A percentile compares a stretch with the other conserved stretches of the same genome.
Evolutionary conservation across 768 basidiomycete species (phyloP).

Genomic region (Phylloporus rhodoxanthus): DNA sequence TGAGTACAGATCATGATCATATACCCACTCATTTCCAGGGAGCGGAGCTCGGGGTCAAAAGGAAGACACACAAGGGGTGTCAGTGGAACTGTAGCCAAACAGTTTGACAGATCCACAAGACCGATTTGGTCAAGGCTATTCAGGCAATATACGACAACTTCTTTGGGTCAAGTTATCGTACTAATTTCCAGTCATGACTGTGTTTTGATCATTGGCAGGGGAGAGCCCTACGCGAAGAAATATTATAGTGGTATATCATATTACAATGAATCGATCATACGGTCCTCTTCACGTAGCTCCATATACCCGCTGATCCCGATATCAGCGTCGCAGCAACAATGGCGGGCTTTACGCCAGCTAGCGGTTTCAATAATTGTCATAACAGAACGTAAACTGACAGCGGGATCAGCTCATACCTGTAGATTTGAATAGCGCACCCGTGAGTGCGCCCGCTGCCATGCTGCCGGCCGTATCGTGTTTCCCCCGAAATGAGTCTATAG

Average conservation of each 20-base stretch:
- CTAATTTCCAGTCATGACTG: too few relatives aligned
- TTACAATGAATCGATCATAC: slow-evolving; percentile 55
- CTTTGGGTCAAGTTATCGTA: slow-evolving; percentile 22
- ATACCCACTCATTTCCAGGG: slow-evolving; percentile 37
- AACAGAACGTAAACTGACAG: slow-evolving; percentile 33
- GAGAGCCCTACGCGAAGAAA: slow-evolving; percentile 35
- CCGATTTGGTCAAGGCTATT: slow-evolving; percentile 32
- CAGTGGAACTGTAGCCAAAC: slow-evolving; percentile 29
- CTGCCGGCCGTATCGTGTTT: slow-evolving; percentile 89
- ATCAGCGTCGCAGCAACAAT: slow-evolving; percentile 84
- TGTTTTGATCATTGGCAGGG: slow-evolving; percentile 20
- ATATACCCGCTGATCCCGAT: slow-evolving; percentile 84
- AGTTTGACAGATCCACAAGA: slow-evolving; percentile 32
- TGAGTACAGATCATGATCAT: slow-evolving; percentile 33
- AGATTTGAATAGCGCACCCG: slow-evolving; percentile 88
- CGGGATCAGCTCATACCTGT: slow-evolving; percentile 63
- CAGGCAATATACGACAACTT: slow-evolving; percentile 29
- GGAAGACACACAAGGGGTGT: slow-evolving; percentile 35
- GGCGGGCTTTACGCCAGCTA: slow-evolving; percentile 90
- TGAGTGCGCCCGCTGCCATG: slow-evolving; percentile 87
- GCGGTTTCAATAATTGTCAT: slow-evolving; percentile 29
- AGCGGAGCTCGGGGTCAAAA: slow-evolving; percentile 37
- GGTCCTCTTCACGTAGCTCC: slow-evolving; percentile 92
- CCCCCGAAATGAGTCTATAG: slow-evolving; percentile 83
- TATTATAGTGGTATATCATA: slow-evolving; percentile 40